A percentile compares a stretch with the other conserved stretches of the same genome.
Evolutionary conservation across 2,329 filamentous ascomycete genomes (phyloP).

Genomic region (Graphilbum sp.): DNA sequence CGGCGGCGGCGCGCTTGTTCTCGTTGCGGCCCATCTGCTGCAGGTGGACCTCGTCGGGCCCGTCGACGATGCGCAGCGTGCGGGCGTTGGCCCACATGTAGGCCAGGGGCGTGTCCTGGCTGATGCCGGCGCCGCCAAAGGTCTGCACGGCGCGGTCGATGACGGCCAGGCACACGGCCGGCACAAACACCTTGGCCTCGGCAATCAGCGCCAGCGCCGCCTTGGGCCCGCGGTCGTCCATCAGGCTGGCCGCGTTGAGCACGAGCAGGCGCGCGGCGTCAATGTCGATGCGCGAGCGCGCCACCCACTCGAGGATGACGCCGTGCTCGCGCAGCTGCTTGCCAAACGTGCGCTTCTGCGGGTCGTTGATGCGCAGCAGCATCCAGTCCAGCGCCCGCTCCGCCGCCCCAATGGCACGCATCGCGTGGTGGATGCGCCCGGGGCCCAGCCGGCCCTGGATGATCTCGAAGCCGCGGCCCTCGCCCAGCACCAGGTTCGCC

Average conservation of each 20-base stretch:
- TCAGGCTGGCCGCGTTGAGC: slow-evolving; percentile 87
- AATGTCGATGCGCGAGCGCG: slow-evolving; percentile 82
- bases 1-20: slow-evolving; percentile 50
- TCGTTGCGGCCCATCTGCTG: slow-evolving; percentile 69
- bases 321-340: slow-evolving; percentile 78
- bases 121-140: slow-evolving; percentile 79
- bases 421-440: slow-evolving; percentile 93
- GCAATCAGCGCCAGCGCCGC: slow-evolving; percentile 84
- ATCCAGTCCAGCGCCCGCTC: slow-evolving; percentile 91
- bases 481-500: slow-evolving; percentile 75
- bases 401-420: slow-evolving; percentile 83
- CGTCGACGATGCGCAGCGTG: slow-evolving; percentile 76
- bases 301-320: slow-evolving; percentile 89
- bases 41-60: slow-evolving; percentile 89
- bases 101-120: slow-evolving; percentile 86
- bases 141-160: slow-evolving; percentile 92
- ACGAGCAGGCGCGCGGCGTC: slow-evolving; percentile 81
- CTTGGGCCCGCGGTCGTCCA: slow-evolving; percentile 81
- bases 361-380: slow-evolving; percentile 86
- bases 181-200: slow-evolving; percentile 85
- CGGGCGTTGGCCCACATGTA: slow-evolving; percentile 66
- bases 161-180: slow-evolving; percentile 63
- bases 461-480: slow-evolving; percentile 92
- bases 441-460: slow-evolving; percentile 94
- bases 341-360: slow-evolving; percentile 78